Percentiles rank a stretch among this genome's conserved stretches.
Conservation (phyloP, 805 yeast species). For the Pichia nakasei region DNA sequence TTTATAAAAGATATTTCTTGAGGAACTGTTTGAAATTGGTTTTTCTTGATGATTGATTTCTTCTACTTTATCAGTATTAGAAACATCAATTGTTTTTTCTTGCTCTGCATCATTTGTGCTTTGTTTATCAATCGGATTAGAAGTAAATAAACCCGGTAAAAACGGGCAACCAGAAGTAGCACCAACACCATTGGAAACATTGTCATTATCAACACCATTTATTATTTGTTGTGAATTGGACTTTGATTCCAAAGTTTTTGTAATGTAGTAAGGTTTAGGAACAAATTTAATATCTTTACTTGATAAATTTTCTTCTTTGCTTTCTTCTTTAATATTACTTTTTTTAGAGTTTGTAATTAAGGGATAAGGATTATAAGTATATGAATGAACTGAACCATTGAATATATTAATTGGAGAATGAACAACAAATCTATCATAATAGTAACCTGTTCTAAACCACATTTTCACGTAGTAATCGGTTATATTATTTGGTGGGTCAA, state of each 20-base stretch:
- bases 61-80: not conserved
- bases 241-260: slow-evolving; percentile 4
- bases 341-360: slow-evolving; percentile 20
- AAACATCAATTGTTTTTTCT: not conserved
- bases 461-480: slow-evolving; percentile 14
- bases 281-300: slow-evolving; percentile 1
- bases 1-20: slow-evolving; percentile 18
- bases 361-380: slow-evolving; percentile 1
- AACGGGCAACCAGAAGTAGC: slow-evolving; percentile 5
- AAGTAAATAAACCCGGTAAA: slow-evolving; percentile 1
- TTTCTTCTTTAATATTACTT: slow-evolving; percentile 8
- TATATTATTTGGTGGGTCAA: slow-evolving; percentile 18
- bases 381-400: slow-evolving; percentile 4
- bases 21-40: not conserved
- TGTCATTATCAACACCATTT: no score
- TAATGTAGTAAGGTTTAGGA: slow-evolving; percentile 11
- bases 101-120: not conserved
- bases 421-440: slow-evolving; percentile 30
- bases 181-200: no score
- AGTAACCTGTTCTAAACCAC: slow-evolving; percentile 30
- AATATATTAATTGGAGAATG: slow-evolving; percentile 24
- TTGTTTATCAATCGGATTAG: not conserved
- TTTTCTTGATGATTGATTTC: not conserved
- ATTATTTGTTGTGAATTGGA: no score
- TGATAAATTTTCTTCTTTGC: not conserved